These are phyloP conservation scores for Sporodiniella umbellata DNA, from an alignment of 371 early-diverging fungal genomes.

Conservation along the genomic window DNA sequence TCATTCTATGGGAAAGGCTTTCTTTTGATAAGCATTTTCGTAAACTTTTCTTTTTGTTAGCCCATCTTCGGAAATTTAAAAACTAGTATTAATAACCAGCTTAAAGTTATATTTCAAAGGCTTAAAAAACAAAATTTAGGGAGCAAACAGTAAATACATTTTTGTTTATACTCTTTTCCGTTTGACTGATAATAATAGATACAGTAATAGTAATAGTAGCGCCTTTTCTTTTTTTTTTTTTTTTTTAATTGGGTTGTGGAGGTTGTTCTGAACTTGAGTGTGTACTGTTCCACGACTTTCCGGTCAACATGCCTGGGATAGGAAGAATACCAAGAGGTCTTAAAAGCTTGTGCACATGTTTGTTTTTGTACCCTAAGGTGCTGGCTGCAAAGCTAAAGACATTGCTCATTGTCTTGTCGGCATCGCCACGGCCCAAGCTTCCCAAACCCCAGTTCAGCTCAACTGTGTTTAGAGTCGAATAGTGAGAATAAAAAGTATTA, in stretches of 20 bases:
- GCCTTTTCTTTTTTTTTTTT: not conserved
- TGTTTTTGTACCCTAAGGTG: conserved; percentile 27
- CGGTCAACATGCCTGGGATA: conserved; percentile 35
- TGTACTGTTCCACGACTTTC: conserved; percentile 25
- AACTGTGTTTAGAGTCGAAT: conserved; percentile 45
- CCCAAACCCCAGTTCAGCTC: conserved; percentile 63
- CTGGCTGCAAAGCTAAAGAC: conserved; percentile 34
- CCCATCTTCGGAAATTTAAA: too few species aligned
- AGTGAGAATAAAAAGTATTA: conserved; percentile 53
- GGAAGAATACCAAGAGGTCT: conserved; percentile 10
- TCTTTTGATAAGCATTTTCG: too few species aligned
- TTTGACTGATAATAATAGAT: too few species aligned
- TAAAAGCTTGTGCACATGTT: conserved; percentile 19
- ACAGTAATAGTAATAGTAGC: too few species aligned
- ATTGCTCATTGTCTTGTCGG: conserved; percentile 31
- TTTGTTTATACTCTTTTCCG: too few species aligned
- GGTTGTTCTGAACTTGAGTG: not conserved
- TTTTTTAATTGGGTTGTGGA: not conserved
- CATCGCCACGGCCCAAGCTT: conserved; percentile 53
- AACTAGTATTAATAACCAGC: too few species aligned
- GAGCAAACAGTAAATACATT: too few species aligned
- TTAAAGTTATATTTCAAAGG: too few species aligned
- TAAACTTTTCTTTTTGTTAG: too few species aligned
- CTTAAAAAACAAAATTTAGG: too few species aligned
- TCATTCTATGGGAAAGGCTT: too few species aligned